Conservation (phyloP, 1,284 basidiomycete species). For the Sanghuangporus weigelae region DNA sequence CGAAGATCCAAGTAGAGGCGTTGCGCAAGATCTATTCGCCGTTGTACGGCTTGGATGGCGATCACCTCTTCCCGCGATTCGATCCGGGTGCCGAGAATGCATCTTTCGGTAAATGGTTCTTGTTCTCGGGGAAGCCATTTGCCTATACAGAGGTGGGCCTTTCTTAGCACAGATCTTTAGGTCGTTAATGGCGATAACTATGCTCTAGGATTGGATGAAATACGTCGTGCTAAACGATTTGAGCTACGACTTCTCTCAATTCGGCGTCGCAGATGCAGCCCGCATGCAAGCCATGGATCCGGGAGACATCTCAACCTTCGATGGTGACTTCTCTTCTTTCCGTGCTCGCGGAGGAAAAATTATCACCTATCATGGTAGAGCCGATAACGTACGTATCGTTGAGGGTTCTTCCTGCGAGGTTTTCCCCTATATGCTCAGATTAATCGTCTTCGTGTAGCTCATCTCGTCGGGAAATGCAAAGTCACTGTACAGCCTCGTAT, state of each 20-base stretch:
- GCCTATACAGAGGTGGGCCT: slow-evolving; percentile 6
- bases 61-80: slow-evolving; percentile 26
- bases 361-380: slow-evolving; percentile 22
- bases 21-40: slow-evolving; percentile 29
- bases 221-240: slow-evolving; percentile 18
- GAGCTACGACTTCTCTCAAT: slow-evolving; percentile 11
- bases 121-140: slow-evolving; percentile 11
- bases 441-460: slow-evolving; percentile 19
- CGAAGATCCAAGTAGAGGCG: slow-evolving; percentile 28
- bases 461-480: slow-evolving; percentile 33
- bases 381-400: slow-evolving; percentile 16
- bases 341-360: slow-evolving; percentile 23
- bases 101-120: not conserved
- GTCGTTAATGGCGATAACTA: no score
- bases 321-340: slow-evolving; percentile 22
- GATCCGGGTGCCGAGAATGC: slow-evolving; percentile 21
- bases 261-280: slow-evolving; percentile 17
- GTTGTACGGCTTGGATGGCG: slow-evolving; percentile 28
- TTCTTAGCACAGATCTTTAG: not conserved
- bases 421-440: not conserved
- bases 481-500: slow-evolving; percentile 31
- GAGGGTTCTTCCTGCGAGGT: not conserved
- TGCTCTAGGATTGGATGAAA: slow-evolving; percentile 18
- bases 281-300: slow-evolving; percentile 14
- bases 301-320: slow-evolving; percentile 17